phyloP scores from a whole-genome alignment of 805 yeast genomes.

The Starmerella khaoyaiensis region DNA sequence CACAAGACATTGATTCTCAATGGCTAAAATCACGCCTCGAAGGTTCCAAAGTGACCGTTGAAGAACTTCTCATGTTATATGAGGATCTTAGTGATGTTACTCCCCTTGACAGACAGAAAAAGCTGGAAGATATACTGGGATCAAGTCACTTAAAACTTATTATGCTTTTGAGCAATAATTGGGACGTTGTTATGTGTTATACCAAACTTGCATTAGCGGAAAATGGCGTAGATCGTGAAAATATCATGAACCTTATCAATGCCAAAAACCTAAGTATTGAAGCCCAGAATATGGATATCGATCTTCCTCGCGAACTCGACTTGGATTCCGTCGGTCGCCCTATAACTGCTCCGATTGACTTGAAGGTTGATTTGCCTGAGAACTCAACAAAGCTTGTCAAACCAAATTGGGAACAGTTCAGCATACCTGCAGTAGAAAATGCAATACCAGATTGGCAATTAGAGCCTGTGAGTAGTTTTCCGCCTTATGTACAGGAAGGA shows the following conservation, averaged over 20 bases:
- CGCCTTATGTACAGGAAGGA: constrained; percentile 69
- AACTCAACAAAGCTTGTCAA: constrained; percentile 71
- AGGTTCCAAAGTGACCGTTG: constrained; percentile 3
- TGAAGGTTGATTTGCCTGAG: constrained; percentile 61
- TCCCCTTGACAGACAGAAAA: constrained; percentile 34
- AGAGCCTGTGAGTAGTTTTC: constrained; percentile 43
- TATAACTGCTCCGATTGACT: constrained; percentile 48
- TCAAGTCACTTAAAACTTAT: constrained; percentile 41
- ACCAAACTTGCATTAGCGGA: constrained; percentile 33
- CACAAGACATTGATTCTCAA: constrained; percentile 35
- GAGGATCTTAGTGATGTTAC: constrained; percentile 22
- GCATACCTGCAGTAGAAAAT: constrained; percentile 54
- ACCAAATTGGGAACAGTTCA: constrained; percentile 72
- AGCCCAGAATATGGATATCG: constrained; percentile 24
- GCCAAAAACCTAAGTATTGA: constrained; percentile 9
- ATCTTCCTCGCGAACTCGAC: constrained; percentile 42
- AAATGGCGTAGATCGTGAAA: constrained; percentile 29
- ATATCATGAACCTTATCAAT: constrained; percentile 26
- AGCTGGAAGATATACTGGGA: constrained; percentile 41
- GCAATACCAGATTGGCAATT: constrained; percentile 29
- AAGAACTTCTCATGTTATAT: constrained; percentile 32
- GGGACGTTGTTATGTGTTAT: constrained; percentile 43
- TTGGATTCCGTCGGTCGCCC: constrained; percentile 64
- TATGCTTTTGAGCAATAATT: constrained; percentile 37
- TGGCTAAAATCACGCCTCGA: constrained; percentile 39